Evolutionary conservation across 2,329 filamentous ascomycete genomes (phyloP), one percentile per base, ranked within the genome.

Genomic region (Thelonectria discophora): DNA sequence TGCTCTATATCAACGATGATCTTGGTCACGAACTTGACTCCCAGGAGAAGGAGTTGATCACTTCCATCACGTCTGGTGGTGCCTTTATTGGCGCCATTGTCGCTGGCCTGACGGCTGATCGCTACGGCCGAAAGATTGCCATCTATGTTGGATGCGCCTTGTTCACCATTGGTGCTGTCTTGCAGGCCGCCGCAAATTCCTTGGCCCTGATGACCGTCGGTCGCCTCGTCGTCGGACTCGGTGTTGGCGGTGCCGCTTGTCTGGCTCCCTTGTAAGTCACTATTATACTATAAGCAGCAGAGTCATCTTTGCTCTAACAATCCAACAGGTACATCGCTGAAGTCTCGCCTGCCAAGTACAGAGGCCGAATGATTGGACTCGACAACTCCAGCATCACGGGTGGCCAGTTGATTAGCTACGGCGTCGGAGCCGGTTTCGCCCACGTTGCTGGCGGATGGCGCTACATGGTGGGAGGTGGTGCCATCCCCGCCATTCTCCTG

Each of bases 11-110:
- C 27, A 10, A 62, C 10, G 13, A 65, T 15, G 69, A 72, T 52
- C 77, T 84, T 9, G 76, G 77, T 27, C 73, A 77, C 32, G 73
- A 72, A 8, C 70, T 82, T 5, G 74, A 65, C 24, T 76, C 78
- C 5, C 76, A 74, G 3, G 81, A 85, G 61, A 79, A 82, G 63
- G 82, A 85, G 64, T 73, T 85, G 27, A 78, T 85, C 37, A 85
- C 83, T 1, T 84, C 82, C 0, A 76, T 85, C 17, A 82, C 79
- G 18, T 82, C 79, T 7, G 82, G 79, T 1, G 71, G 71, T 42
- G 71, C 71, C 15, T 69, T 73, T 8, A 55, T 73, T 7, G 71
- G 71, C 9, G 71, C 71, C 27, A 66, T 73, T n/a, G 66, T 73
- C 27, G 71, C 71, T 12, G 72, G 71, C 24, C 51, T 64, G 0